A percentile compares a stretch with the other conserved stretches of the same genome.
phyloP scores from a whole-genome alignment of 2,329 filamentous ascomycete species.

The Emergomyces pasteurianus region DNA sequence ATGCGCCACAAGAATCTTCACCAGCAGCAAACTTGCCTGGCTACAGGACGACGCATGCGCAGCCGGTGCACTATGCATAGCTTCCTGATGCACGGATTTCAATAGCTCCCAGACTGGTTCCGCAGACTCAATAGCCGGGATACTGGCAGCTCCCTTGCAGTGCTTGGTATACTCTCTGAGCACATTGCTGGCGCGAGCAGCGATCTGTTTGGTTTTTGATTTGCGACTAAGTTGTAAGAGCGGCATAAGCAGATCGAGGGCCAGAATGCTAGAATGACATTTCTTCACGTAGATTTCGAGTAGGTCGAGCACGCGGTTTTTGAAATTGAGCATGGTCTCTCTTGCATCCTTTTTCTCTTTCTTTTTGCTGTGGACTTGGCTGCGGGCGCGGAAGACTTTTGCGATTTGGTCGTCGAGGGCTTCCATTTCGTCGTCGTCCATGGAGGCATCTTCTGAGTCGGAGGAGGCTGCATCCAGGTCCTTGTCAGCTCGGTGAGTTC shows the following conservation, averaged over 20 bases:
- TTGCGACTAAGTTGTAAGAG: constrained; percentile 63
- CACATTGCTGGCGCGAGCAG: constrained; percentile 59
- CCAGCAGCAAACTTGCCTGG: constrained; percentile 36
- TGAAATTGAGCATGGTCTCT: constrained; percentile 85
- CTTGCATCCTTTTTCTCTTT: constrained; percentile 80
- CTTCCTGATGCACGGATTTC: constrained; percentile 55
- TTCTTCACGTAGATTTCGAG: constrained; percentile 74
- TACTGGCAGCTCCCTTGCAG: constrained; percentile 37
- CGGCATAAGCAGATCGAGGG: constrained; percentile 60
- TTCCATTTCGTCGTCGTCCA: constrained; percentile 96
- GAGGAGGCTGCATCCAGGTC: constrained; percentile 44
- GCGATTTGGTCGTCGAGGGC: constrained; percentile 70
- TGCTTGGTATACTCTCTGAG: constrained; percentile 60
- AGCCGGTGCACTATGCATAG: constrained; percentile 44
- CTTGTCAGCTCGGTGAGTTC: constrained; percentile 51
- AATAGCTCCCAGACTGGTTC: constrained; percentile 47
- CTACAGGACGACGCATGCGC: constrained; percentile 65
- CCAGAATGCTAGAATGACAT: constrained; percentile 55
- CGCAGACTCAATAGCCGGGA: constrained; percentile 31
- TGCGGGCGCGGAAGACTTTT: constrained; percentile 71
- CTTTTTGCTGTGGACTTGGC: constrained; percentile 57
- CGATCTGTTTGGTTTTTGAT: constrained; percentile 64
- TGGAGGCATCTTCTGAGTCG: constrained; percentile 57
- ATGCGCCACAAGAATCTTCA: constrained; percentile 32
- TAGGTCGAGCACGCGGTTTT: constrained; percentile 82